Conservation (phyloP, 2,329 filamentous ascomycete species). For the Penicillium sp. region DNA sequence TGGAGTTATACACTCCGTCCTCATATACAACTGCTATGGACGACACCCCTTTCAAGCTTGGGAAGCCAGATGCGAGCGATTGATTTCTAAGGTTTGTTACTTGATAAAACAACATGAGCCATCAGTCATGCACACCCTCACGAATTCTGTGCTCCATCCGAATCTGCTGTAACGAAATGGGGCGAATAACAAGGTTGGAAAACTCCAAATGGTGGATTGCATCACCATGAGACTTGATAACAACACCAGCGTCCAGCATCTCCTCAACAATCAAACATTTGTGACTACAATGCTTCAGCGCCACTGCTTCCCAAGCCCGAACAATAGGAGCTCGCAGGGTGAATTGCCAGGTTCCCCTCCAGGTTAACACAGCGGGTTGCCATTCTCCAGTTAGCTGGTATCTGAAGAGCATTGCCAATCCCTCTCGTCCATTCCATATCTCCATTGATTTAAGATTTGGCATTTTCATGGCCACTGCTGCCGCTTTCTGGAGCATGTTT, state of each 20-base stretch:
- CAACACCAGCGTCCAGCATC: no score
- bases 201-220: constrained; percentile 16
- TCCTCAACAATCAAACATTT: constrained; percentile 11
- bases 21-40: no score
- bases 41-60: no score
- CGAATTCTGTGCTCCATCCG: constrained; percentile 11
- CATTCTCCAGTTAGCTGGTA: constrained; percentile 7
- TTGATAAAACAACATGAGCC: neutral
- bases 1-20: no score
- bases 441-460: constrained; percentile 28
- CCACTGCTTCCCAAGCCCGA: constrained; percentile 31
- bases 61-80: no score
- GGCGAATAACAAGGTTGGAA: constrained; percentile 29
- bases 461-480: constrained; percentile 27
- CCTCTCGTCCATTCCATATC: constrained; percentile 35
- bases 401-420: constrained; percentile 17
- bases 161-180: constrained; percentile 37
- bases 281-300: constrained; percentile 15
- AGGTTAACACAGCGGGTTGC: constrained; percentile 20
- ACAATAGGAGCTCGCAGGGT: constrained; percentile 20
- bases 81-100: no score
- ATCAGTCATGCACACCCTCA: neutral
- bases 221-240: no score
- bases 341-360: constrained; percentile 28
- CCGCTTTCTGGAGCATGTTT: constrained; percentile 23